A percentile compares a stretch with the other conserved stretches of the same genome.
Conservation (phyloP, 192 early-diverging fungal species). For the Coemansia sp. region DNA sequence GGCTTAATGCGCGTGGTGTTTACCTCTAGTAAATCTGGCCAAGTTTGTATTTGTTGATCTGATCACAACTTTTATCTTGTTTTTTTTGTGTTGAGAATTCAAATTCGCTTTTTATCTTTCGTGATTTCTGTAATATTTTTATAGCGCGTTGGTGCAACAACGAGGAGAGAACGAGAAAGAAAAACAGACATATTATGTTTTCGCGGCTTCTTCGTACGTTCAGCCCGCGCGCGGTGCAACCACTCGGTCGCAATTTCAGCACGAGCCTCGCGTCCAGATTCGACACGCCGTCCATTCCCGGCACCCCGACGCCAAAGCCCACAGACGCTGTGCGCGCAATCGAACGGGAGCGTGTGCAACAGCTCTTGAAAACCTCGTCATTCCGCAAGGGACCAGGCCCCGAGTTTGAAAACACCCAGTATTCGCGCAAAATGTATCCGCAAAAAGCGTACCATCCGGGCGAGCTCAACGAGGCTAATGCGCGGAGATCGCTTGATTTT, state of each 20-base stretch:
- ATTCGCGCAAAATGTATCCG: slow-evolving; percentile 10
- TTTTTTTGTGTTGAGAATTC: too few species aligned
- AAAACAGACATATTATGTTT: background rate
- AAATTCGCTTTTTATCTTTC: too few species aligned
- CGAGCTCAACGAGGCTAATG: slow-evolving; percentile 28
- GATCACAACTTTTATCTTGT: too few species aligned
- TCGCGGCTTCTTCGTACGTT: background rate
- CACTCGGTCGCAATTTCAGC: background rate
- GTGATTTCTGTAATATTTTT: too few species aligned
- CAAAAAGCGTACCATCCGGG: slow-evolving; percentile 30
- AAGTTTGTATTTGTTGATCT: too few species aligned
- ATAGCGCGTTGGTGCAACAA: too few species aligned
- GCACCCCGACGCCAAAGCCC: background rate
- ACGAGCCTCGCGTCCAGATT: background rate
- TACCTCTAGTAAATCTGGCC: too few species aligned
- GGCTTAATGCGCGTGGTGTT: too few species aligned
- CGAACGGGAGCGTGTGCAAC: too few species aligned
- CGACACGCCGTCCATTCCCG: background rate
- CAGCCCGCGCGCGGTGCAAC: background rate
- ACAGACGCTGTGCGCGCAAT: background rate
- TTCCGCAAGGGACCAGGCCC: slow-evolving; percentile 2
- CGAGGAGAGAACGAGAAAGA: too few species aligned
- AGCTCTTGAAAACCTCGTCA: background rate
- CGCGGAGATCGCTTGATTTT: background rate
- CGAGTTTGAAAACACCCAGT: slow-evolving; percentile 20